These are phyloP conservation scores for Antitrichia curtipendula DNA, from an alignment of 225 moss, liverwort and hornwort genomes.

Conservation along the genomic window DNA sequence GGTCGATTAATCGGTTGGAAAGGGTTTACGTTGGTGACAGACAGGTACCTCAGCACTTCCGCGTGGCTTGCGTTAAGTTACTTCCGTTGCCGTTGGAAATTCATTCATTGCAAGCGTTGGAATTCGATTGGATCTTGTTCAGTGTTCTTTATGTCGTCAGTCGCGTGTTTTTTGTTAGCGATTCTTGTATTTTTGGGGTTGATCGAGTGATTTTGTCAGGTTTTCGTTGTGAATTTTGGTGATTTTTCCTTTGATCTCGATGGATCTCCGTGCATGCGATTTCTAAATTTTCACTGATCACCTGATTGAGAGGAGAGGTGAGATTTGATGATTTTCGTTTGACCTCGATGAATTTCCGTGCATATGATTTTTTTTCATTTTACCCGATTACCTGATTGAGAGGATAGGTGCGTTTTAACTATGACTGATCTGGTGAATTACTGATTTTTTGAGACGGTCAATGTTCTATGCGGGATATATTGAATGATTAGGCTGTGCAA, in stretches of 20 bases:
- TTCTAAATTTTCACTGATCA: neutral
- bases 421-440: neutral
- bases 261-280: neutral
- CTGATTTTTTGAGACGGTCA: neutral
- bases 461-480: neutral
- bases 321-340: neutral
- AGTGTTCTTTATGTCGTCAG: too few relatives aligned
- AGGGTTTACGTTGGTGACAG: neutral
- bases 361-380: neutral
- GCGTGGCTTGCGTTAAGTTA: neutral
- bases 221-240: neutral
- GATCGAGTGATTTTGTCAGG: neutral
- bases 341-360: neutral
- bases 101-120: neutral
- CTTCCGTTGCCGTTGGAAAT: neutral
- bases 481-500: neutral
- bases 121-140: neutral
- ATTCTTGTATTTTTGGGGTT: neutral
- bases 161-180: neutral
- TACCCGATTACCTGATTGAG: neutral
- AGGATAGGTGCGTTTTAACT: neutral
- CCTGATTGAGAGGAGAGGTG: neutral
- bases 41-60: neutral
- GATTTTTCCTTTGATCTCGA: neutral
- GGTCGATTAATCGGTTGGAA: neutral